phyloP scores from a whole-genome alignment of 2,329 filamentous ascomycete species.

The Leptodontidium sp. region DNA sequence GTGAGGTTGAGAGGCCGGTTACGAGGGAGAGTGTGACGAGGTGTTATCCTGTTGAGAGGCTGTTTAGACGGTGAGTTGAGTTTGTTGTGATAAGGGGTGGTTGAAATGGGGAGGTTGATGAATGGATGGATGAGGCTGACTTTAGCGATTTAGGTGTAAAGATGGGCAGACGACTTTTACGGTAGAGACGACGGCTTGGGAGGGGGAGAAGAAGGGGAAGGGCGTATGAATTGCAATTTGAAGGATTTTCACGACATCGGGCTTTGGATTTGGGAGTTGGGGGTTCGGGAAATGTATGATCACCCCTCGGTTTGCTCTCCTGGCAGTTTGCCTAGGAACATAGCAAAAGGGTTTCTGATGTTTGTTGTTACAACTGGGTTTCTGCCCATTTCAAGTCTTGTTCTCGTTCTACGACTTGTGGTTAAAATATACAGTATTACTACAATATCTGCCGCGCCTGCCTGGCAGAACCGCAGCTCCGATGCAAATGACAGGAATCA shows the following conservation, averaged over 20 bases:
- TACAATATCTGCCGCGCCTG: not conserved
- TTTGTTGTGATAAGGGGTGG: constrained; percentile 18
- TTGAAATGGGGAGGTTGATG: not conserved
- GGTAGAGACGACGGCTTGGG: constrained; percentile 72
- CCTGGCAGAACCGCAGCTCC: constrained; percentile 1
- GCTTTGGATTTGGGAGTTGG: not conserved
- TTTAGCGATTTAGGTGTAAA: constrained; percentile 58
- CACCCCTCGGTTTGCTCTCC: not conserved
- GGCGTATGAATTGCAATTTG: not conserved
- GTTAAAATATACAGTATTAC: constrained; percentile 2
- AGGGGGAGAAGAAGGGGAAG: constrained; percentile 45
- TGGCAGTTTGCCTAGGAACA: not conserved
- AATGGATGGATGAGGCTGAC: constrained; percentile 23
- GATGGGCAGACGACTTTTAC: constrained; percentile 65
- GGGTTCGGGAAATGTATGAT: not conserved
- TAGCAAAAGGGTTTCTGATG: not conserved
- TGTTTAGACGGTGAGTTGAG: constrained; percentile 64
- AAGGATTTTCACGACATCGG: not conserved
- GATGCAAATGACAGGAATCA: not conserved
- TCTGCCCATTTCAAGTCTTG: not conserved
- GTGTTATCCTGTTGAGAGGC: constrained; percentile 65
- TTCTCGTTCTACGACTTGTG: not conserved
- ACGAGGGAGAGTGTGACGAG: constrained; percentile 56
- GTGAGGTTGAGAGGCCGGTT: constrained; percentile 60
- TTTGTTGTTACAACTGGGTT: not conserved